Base-by-base conservation (phyloP, 495 filamentous ascomycete genomes). In the Opeltia flavorubescens region DNA sequence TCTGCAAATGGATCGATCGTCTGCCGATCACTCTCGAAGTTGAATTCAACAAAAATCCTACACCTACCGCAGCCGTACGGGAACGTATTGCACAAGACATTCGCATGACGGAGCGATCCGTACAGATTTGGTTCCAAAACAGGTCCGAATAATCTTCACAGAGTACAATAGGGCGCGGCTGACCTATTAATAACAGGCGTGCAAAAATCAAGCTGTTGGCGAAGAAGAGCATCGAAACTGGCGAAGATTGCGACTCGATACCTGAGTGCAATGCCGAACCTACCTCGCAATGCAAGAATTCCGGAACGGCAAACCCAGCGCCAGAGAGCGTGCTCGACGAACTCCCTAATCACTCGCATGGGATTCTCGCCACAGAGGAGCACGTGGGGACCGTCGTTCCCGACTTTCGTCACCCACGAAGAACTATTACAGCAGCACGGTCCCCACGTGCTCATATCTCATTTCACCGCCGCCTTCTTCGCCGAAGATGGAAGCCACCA, bases 101-200 rank as follows among this genome's bases (percentile, higher is more conserved):
- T 64, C 95, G 94, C 67, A 98, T 98, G 91, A 98, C 91, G 38
- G 93, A 98, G 66, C 81, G 91, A 59, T 98, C 91, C 51, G 91
- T 98, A 55, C 91, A 98, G 69, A 98, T 98, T 54, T 98, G 91
- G 91, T 98, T 98, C 66, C 91, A 98, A 67, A 98, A 98, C 67
- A 77, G 88, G 91, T 95, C 67, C 39, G 83, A 74, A 44, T 47
- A 40, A 8, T 13, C 38, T 43, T 39, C 1, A 20, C 15, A 41
- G 13, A 44, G 43, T 36, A 7, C 43, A 18, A n/a, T 1, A 24
- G 38, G 38, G 1, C 8, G 24, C 31, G 12, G 35, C 50, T 59
- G 39, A 47, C 36, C 17, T 13, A 5, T 8, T 27, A 23, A 26
- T 13, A 12, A n/a, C 53, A 95, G 91, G 61, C 91, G 91, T 53